phyloP scores from a whole-genome alignment of 805 yeast species.

The Lachancea lanzarotensis region DNA sequence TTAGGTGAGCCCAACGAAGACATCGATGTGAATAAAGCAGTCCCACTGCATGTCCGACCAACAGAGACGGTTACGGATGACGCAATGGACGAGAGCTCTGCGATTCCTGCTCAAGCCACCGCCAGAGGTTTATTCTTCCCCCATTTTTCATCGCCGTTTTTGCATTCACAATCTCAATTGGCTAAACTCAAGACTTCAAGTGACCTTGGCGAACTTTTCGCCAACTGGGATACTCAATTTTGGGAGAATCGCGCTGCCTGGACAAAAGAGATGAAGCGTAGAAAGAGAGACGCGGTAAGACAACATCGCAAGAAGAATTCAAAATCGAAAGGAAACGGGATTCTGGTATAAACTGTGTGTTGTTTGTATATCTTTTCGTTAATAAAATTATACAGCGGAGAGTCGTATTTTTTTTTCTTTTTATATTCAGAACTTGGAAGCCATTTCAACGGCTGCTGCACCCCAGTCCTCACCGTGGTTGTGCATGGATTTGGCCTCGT shows the following conservation, averaged over 20 bases:
- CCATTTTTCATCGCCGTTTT: slow-evolving; percentile 79
- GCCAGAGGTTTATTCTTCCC: slow-evolving; percentile 65
- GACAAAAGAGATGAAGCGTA: slow-evolving; percentile 65
- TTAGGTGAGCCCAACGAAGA: slow-evolving; percentile 43
- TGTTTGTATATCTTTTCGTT: background rate
- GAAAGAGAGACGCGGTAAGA: slow-evolving; percentile 67
- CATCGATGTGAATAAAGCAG: slow-evolving; percentile 34
- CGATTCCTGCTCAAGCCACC: slow-evolving; percentile 6
- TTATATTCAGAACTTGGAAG: slow-evolving; percentile 34
- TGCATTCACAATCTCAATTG: slow-evolving; percentile 77
- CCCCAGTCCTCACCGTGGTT: slow-evolving; percentile 99
- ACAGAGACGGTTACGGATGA: slow-evolving; percentile 18
- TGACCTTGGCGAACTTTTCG: slow-evolving; percentile 31
- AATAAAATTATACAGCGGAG: background rate
- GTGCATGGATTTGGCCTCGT: slow-evolving; percentile 56
- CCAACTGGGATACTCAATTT: slow-evolving; percentile 66
- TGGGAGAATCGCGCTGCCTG: slow-evolving; percentile 79
- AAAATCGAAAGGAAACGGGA: slow-evolving; percentile 1
- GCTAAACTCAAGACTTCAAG: slow-evolving; percentile 39
- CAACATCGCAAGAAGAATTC: slow-evolving; percentile 42
- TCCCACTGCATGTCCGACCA: slow-evolving; percentile 18
- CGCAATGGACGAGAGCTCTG: background rate
- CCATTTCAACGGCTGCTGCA: slow-evolving; percentile 98
- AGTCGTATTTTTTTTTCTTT: background rate
- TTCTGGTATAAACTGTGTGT: background rate